phyloP scores from a whole-genome alignment of 768 basidiomycete genomes.

The Suillus americanus region DNA sequence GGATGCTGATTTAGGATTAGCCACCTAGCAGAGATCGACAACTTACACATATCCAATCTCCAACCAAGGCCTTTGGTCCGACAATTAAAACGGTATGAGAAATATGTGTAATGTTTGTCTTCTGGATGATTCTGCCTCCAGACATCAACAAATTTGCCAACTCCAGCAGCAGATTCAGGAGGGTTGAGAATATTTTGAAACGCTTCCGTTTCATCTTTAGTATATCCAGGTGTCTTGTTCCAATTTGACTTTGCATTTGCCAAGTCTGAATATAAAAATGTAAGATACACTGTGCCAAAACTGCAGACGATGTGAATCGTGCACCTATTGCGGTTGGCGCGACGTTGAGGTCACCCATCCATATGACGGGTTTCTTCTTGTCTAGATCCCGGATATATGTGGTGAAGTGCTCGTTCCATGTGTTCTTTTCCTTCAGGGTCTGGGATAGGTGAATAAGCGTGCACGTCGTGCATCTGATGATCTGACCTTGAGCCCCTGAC shows the following conservation, averaged over 20 bases:
- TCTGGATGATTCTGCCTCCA: conserved; percentile 75
- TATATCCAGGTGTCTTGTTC: conserved; percentile 89
- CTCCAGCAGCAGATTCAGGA: conserved; percentile 33
- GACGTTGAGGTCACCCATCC: conserved; percentile 87
- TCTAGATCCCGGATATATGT: conserved; percentile 71
- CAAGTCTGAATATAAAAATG: conserved; percentile 48
- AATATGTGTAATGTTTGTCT: conserved; percentile 80
- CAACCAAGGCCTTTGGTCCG: conserved; percentile 81
- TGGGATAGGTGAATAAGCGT: conserved; percentile 27
- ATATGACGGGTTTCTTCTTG: conserved; percentile 80
- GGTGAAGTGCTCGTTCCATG: conserved; percentile 80
- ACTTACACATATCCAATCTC: conserved; percentile 82
- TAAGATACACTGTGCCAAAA: conserved; percentile 6
- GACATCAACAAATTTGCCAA: conserved; percentile 66
- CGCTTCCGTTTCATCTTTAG: conserved; percentile 75
- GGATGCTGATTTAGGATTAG: neutral
- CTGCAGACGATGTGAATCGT: neutral
- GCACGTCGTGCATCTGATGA: neutral
- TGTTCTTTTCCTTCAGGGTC: conserved; percentile 75
- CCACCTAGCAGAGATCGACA: conserved; percentile 15
- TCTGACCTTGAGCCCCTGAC: conserved; percentile 66
- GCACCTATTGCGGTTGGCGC: conserved; percentile 74
- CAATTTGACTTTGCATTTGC: conserved; percentile 71
- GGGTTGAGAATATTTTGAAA: conserved; percentile 69
- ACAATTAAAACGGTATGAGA: conserved; percentile 81